Conservation (phyloP, 768 basidiomycete species). For the Boletus bicolor region DNA sequence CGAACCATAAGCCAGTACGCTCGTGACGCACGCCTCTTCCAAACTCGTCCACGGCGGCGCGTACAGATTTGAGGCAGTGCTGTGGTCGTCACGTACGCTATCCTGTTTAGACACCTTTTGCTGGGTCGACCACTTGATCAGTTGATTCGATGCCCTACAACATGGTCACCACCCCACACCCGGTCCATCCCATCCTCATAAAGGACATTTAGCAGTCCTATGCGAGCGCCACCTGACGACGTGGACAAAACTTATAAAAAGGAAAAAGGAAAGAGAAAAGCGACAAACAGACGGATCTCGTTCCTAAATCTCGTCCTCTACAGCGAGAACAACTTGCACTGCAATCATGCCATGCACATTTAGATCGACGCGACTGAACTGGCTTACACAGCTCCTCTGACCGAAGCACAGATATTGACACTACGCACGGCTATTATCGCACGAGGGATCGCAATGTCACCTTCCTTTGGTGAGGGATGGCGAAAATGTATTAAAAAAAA, state of each 20-base stretch:
- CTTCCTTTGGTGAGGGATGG: neutral
- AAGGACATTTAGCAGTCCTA: neutral
- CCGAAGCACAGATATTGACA: neutral
- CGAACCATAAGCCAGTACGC: neutral
- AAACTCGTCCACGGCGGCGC: too few species aligned
- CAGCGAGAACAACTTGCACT: neutral
- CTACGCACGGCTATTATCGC: neutral
- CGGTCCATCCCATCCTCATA: neutral
- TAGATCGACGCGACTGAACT: conserved; percentile 11
- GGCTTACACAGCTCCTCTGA: neutral
- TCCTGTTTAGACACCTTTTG: conserved; percentile 7
- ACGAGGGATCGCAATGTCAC: conserved; percentile 1
- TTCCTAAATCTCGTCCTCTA: conserved; percentile 16
- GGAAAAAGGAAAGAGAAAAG: neutral
- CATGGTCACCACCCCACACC: too few species aligned
- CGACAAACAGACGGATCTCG: conserved; percentile 4
- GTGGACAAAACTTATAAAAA: neutral
- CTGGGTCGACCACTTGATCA: conserved; percentile 7
- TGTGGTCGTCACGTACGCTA: neutral
- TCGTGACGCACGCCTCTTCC: neutral
- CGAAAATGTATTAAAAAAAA: neutral
- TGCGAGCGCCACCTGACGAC: neutral
- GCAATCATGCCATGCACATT: neutral
- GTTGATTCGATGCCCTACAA: conserved; percentile 1
- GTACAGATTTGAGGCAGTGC: neutral